Evolutionary conservation across 306 rosid genomes (phyloP), one percentile per base, ranked within the genome.

Genomic region (Cicer yamashitae): DNA sequence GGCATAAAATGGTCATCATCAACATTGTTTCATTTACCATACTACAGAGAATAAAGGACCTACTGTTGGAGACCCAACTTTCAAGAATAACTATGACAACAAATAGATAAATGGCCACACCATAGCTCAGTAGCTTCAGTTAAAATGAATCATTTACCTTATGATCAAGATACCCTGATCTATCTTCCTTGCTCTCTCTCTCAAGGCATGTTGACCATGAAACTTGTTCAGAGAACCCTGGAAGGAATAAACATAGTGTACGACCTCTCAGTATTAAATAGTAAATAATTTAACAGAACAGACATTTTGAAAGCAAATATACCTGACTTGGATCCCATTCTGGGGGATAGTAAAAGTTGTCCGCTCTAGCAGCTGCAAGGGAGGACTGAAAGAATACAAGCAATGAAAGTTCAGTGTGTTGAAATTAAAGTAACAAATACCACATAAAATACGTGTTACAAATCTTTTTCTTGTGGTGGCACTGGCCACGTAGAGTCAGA

Each of bases 321-420:
- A 90, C 96, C 96, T 93, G 96, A 74, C 80, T 83, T 57, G 94
- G 98, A 48, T 87, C 89, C 98, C 98, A 93, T 89, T 93, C 98
- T 56, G 98, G 98, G 2, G 98, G 98, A 70, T 90, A 93, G 75
- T 93, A 90, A 60, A 93, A 93, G 71, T 93, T 93, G 81, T 93
- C 96, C 7, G 98, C 98, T 78, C 96, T 82, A 39, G 98, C 98
- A 81, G 96, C 98, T 64, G 98, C 96, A 62, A 93, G 96, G 70
- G 98, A 78, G 67, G 98, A 93, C 98, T 93, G 89, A 45, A 87
- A 64, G 81, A 80, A 82, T 76, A 81, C 81, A 85, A 78, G 64
- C 25, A 82, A 81, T 48, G n/a, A 59, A 59, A 54, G 79, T 63
- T 88, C 0, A 87, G 80, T 63, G 58, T 1, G 74, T 47, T 39